A percentile compares a stretch with the other conserved stretches of the same genome.
Conservation (phyloP, 2,329 filamentous ascomycete species). For the Chaetomium globosum region DNA sequence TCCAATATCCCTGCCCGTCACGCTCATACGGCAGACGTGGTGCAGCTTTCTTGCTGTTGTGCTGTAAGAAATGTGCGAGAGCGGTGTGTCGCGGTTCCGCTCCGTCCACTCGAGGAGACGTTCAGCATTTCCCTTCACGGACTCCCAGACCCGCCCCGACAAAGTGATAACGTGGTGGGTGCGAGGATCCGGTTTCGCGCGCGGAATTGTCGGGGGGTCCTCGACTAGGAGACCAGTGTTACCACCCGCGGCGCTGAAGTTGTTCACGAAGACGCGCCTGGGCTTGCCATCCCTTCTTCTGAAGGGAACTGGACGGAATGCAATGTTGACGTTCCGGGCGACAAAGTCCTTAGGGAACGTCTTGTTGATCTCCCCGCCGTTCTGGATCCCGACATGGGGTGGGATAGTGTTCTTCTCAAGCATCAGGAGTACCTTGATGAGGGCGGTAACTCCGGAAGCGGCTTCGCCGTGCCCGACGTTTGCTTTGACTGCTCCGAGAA, state of each 20-base stretch:
- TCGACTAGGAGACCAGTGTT: slow-evolving; percentile 70
- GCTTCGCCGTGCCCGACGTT: slow-evolving; percentile 67
- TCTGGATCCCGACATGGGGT: slow-evolving; percentile 64
- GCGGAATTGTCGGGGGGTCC: slow-evolving; percentile 53
- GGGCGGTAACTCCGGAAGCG: slow-evolving; percentile 62
- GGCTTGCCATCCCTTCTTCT: slow-evolving; percentile 51
- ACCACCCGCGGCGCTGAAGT: slow-evolving; percentile 71
- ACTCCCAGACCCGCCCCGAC: slow-evolving; percentile 57
- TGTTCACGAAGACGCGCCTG: slow-evolving; percentile 62
- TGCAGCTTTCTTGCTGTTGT: slow-evolving; percentile 68
- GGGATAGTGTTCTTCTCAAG: slow-evolving; percentile 64
- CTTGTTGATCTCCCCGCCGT: slow-evolving; percentile 56
- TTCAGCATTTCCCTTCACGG: slow-evolving; percentile 62
- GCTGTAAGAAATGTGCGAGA: slow-evolving; percentile 66
- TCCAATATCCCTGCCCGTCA: slow-evolving; percentile 47
- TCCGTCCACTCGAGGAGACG: slow-evolving; percentile 59
- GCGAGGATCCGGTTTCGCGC: slow-evolving; percentile 52
- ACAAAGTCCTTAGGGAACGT: slow-evolving; percentile 60
- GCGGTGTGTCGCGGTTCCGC: slow-evolving; percentile 52
- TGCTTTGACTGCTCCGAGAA: slow-evolving; percentile 65
- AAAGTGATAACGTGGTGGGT: slow-evolving; percentile 61
- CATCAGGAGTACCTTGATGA: slow-evolving; percentile 68
- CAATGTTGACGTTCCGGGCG: slow-evolving; percentile 62
- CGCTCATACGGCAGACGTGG: slow-evolving; percentile 58
- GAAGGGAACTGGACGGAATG: slow-evolving; percentile 56